Conservation (phyloP, 2,329 filamentous ascomycete species). For the Ceratocystis huliohia region DNA sequence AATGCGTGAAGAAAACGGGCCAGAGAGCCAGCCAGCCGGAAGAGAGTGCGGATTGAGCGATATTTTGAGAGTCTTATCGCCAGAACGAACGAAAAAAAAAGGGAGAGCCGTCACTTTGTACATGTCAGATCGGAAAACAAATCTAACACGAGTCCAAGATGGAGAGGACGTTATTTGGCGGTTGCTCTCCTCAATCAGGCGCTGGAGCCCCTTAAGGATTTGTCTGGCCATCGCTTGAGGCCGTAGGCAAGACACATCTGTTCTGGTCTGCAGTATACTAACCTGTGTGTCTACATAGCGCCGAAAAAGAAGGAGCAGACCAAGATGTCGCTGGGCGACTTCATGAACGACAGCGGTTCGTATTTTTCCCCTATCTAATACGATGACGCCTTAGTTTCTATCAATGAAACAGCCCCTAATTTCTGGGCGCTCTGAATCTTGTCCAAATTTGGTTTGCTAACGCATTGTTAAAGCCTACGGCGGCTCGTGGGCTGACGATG, state of each 20-base stretch:
- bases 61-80: neutral
- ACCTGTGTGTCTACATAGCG: conserved; percentile 40
- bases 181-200: neutral
- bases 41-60: neutral
- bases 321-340: conserved; percentile 96
- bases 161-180: neutral
- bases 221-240: neutral
- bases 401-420: neutral
- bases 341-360: conserved; percentile 58
- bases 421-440: no score
- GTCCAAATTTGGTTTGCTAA: conserved; percentile 5
- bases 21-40: neutral
- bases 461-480: conserved; percentile 33
- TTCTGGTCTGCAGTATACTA: conserved; percentile 15
- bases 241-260: neutral
- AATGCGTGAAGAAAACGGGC: neutral
- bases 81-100: neutral
- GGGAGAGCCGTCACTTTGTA: neutral
- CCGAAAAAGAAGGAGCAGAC: conserved; percentile 86
- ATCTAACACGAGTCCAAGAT: neutral
- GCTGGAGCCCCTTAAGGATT: neutral
- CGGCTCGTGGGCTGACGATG: conserved; percentile 97
- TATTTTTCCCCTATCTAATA: neutral
- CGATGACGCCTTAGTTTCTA: neutral
- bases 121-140: conserved; percentile 1